A percentile compares a stretch with the other conserved stretches of the same genome.
phyloP scores from a whole-genome alignment of 768 basidiomycete genomes.

The Ramaria sp. region DNA sequence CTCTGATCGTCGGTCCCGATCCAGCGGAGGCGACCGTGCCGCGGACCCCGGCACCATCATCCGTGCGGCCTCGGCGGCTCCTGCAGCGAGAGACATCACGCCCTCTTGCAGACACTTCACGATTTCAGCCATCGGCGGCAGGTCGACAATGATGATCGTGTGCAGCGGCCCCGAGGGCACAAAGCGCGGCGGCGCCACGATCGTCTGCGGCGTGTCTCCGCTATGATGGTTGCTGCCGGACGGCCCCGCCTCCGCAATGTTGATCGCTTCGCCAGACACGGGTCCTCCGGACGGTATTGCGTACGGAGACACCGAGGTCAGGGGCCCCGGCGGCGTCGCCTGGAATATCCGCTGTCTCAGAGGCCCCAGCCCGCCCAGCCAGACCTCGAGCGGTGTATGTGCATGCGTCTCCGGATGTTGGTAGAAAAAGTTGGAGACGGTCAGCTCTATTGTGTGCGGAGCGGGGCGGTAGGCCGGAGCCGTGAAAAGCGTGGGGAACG shows the following conservation, averaged over 20 bases:
- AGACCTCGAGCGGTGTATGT: slow-evolving; percentile 73
- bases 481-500: slow-evolving; percentile 80
- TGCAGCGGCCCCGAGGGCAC: slow-evolving; percentile 47
- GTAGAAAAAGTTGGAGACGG: slow-evolving; percentile 83
- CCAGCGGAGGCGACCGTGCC: not conserved
- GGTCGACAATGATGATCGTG: slow-evolving; percentile 75
- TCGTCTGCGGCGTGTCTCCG: slow-evolving; percentile 1
- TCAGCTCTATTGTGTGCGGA: slow-evolving; percentile 69
- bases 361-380: slow-evolving; percentile 84
- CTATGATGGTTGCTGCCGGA: not conserved
- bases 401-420: slow-evolving; percentile 52
- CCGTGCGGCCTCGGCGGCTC: slow-evolving; percentile 43
- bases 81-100: slow-evolving; percentile 20
- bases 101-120: slow-evolving; percentile 73
- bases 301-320: slow-evolving; percentile 53
- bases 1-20: not conserved
- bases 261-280: slow-evolving; percentile 1
- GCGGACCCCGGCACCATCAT: slow-evolving; percentile 18
- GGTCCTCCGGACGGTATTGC: slow-evolving; percentile 19
- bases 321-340: slow-evolving; percentile 54
- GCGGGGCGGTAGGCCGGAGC: slow-evolving; percentile 63
- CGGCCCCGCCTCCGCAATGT: slow-evolving; percentile 2
- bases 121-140: slow-evolving; percentile 69
- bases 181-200: slow-evolving; percentile 33
- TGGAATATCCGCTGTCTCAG: slow-evolving; percentile 70